Evolutionary conservation across 129 eudicot species (phyloP).

Genomic region (sunflower (Helianthus annuus)): HanXRQr2.0-SUNRISE NC_035447.2:12077029-12077528

Average conservation of each 20-base stretch:
- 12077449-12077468: no score
- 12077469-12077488: no score
- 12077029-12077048: conserved; percentile 75
- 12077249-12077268: background rate
- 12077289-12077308: background rate
- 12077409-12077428: no score
- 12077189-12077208: conserved; percentile 38
- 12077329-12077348: background rate
- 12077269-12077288: background rate
- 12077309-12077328: background rate
- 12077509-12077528: no score
- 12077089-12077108: conserved; percentile 67
- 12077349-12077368: no score
- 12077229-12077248: conserved; percentile 3
- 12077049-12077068: conserved; percentile 54
- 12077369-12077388: no score
- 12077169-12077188: conserved; percentile 90
- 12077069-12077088: conserved; percentile 64
- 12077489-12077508: no score
- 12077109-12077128: conserved; percentile 75
- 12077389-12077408: no score
- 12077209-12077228: conserved; percentile 9
- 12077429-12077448: no score
- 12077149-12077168: conserved; percentile 56
- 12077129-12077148: conserved; percentile 44